Evolutionary conservation across 2,329 filamentous ascomycete genomes (phyloP).

Genomic region (Nemania diffusa): DNA sequence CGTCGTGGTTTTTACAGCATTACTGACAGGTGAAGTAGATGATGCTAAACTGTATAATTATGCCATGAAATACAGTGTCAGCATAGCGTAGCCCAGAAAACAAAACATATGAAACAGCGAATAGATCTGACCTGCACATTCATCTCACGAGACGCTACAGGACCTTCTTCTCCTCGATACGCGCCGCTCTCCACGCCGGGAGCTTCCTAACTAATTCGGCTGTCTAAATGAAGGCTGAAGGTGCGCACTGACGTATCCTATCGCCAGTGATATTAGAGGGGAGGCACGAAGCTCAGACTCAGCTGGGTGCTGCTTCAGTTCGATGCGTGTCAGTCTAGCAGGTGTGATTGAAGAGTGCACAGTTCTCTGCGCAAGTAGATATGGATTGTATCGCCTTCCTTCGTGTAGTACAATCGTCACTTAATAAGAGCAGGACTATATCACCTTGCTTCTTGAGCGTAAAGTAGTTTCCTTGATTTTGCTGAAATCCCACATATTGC

Average conservation of each 20-base stretch:
- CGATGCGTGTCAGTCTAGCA: background rate
- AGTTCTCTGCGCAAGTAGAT: background rate
- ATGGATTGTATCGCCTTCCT: background rate
- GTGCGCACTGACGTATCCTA: background rate
- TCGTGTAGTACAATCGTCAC: background rate
- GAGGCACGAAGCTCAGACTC: background rate
- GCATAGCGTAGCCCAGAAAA: background rate
- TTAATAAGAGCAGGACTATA: background rate
- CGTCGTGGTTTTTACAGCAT: background rate
- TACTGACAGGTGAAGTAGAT: background rate
- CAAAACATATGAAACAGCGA: too few relatives aligned
- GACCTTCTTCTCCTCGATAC: conserved; percentile 24
- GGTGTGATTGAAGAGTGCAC: background rate
- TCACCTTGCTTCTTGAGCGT: background rate
- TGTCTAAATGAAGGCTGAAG: background rate
- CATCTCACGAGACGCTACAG: conserved; percentile 21
- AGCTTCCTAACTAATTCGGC: background rate
- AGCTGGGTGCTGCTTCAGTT: conserved; percentile 5
- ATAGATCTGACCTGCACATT: conserved; percentile 13
- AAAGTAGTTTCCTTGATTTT: background rate
- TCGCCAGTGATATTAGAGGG: background rate
- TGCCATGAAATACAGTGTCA: background rate
- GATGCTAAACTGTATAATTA: background rate
- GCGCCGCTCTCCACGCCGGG: too few relatives aligned
- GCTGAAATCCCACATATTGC: background rate